Conservation (phyloP, 768 basidiomycete genomes). For the Amylocystis lapponica region DNA sequence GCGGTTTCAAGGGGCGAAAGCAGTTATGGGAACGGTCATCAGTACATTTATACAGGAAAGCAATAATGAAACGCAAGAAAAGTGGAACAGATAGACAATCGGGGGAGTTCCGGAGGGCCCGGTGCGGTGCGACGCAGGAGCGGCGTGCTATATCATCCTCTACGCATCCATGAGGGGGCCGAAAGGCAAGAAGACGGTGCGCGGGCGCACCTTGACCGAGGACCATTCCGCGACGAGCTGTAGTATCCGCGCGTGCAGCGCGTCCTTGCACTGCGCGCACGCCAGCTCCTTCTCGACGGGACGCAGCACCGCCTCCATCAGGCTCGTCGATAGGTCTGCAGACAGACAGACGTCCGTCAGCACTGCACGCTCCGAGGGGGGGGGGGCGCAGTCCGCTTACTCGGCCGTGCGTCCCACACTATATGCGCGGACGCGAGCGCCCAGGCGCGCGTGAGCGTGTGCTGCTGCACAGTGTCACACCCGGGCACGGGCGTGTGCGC, state of each 20-base stretch:
- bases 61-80: no score
- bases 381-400: slow-evolving; percentile 7
- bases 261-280: slow-evolving; percentile 57
- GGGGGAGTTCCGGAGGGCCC: no score
- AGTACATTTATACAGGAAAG: no score
- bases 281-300: slow-evolving; percentile 61
- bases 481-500: slow-evolving; percentile 16
- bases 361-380: no score
- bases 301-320: slow-evolving; percentile 62
- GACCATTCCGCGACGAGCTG: slow-evolving; percentile 68
- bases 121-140: no score
- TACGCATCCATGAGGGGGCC: no score
- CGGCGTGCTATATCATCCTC: no score
- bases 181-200: no score
- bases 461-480: slow-evolving; percentile 16
- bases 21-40: no score
- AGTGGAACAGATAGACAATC: no score
- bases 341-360: not conserved
- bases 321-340: slow-evolving; percentile 59
- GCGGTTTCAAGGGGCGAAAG: no score
- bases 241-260: slow-evolving; percentile 58
- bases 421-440: slow-evolving; percentile 22
- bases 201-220: slow-evolving; percentile 52
- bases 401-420: slow-evolving; percentile 24
- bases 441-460: slow-evolving; percentile 24